phyloP scores from a whole-genome alignment of 805 yeast species.

The Lachancea waltii region DNA sequence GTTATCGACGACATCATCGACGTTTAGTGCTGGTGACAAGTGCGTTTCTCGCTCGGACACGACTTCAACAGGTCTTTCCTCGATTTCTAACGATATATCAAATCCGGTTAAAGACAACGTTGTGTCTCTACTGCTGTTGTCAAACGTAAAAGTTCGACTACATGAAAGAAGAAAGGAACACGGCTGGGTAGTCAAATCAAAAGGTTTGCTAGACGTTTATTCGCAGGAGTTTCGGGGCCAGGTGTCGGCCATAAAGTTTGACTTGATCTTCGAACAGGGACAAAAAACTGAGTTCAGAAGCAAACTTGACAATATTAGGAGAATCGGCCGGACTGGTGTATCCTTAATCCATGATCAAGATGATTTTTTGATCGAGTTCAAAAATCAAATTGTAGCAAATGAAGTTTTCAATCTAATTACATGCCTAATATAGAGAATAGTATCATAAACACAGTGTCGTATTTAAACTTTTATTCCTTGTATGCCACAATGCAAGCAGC shows the following conservation, averaged over 20 bases:
- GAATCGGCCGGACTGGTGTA: slow-evolving; percentile 29
- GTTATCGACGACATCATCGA: slow-evolving; percentile 21
- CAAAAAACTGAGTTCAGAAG: slow-evolving; percentile 9
- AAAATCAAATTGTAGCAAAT: slow-evolving; percentile 21
- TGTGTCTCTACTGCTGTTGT: slow-evolving; percentile 16
- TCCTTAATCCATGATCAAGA: slow-evolving; percentile 12
- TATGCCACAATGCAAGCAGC: slow-evolving; percentile 62
- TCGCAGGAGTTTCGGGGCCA: slow-evolving; percentile 18
- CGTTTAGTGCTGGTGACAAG: slow-evolving; percentile 15
- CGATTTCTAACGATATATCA: slow-evolving; percentile 1
- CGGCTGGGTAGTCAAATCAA: slow-evolving; percentile 19
- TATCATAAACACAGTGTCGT: neutral
- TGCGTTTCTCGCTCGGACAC: slow-evolving; percentile 9
- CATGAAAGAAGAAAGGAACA: slow-evolving; percentile 13
- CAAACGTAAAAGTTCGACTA: slow-evolving; percentile 21
- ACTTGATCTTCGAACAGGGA: slow-evolving; percentile 6
- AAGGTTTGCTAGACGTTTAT: slow-evolving; percentile 18
- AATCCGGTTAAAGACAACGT: slow-evolving; percentile 1
- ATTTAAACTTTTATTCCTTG: slow-evolving; percentile 6
- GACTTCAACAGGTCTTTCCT: slow-evolving; percentile 6
- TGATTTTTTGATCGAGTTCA: slow-evolving; percentile 24
- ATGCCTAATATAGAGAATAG: slow-evolving; percentile 2
- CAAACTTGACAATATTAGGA: slow-evolving; percentile 15
- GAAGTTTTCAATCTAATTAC: slow-evolving; percentile 20
- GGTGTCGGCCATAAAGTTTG: slow-evolving; percentile 17